Evolutionary conservation across 2,329 filamentous ascomycete species (phyloP), one percentile per base, ranked within the genome.

Genomic region (Tolypocladium endophyticum): DNA sequence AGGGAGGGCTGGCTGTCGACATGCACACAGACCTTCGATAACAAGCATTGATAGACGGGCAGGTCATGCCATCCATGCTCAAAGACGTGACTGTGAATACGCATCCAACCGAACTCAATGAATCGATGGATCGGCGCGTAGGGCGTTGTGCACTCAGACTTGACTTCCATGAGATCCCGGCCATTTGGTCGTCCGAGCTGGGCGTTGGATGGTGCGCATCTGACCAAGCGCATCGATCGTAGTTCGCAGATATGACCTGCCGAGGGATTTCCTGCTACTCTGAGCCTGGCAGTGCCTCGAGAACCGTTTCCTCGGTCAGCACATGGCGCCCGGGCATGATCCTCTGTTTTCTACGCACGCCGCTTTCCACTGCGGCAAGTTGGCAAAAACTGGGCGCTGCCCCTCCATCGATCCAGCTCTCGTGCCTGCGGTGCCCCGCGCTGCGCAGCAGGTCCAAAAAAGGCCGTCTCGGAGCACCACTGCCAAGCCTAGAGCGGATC

Each of bases 41-140:
- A 57, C 53, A 61, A 56, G 57, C 57, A 58, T 57, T 53, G 52
- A 58, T 58, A 61, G 59, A 58, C 59, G 53, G 56, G 56, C 55
- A 45, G 36, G 14, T 16, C 33, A 36, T 60, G 56, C 59, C 56
- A 50, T 55, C 56, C 55, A 35, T 56, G 38, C 54, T 11, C 52
- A 39, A 35, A 53, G 50, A 53, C 50, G 50, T 53, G 30, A 36
- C 30, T n/a, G 50, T 53, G 55, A 56, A 30, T 39, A 35, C 54
- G 39, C 28, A 30, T 38, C 38, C 23, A 12, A 28, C 14, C 36
- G 50, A 52, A 25, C 38, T 33, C 52, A 20, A 45, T 53, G 28
- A 20, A n/a, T 12, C n/a, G 33, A 43, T 43, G 36, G 33, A 28
- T n/a, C 18, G 56, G 45, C 23, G 35, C 56, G 23, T 39, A 3